Evolutionary conservation across 768 basidiomycete species (phyloP).

Genomic region (Boletus eberwhitei): DNA sequence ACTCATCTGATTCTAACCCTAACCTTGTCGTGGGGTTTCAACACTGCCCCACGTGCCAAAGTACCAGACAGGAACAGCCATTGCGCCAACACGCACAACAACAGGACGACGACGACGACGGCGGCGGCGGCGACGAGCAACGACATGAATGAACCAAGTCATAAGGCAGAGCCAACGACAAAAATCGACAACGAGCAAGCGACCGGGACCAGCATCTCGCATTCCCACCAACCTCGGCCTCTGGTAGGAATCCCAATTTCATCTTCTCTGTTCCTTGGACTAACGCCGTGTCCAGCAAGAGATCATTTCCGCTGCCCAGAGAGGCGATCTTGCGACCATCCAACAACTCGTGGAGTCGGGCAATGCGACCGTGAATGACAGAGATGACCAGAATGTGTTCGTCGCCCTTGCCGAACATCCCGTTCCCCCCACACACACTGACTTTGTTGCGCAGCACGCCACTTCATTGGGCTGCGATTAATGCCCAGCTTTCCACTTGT

Average conservation of each 20-base stretch:
- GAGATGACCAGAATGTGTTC: conserved; percentile 82
- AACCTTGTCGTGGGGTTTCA: conserved; percentile 31
- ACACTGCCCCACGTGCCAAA: conserved; percentile 12
- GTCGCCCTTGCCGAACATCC: conserved; percentile 4
- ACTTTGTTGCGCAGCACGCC: conserved; percentile 50
- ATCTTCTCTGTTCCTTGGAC: neutral
- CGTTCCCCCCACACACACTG: neutral
- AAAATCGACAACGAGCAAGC: conserved; percentile 27
- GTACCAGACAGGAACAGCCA: conserved; percentile 1
- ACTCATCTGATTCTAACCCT: conserved; percentile 28
- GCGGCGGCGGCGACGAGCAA: conserved; percentile 14
- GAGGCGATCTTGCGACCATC: conserved; percentile 72
- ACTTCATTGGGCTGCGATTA: conserved; percentile 98
- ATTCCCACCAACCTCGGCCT: conserved; percentile 23
- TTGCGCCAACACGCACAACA: neutral
- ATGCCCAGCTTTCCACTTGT: conserved; percentile 88
- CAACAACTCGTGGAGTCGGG: conserved; percentile 69
- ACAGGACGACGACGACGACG: conserved; percentile 10
- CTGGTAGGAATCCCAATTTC: conserved; percentile 14
- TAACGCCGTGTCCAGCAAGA: conserved; percentile 35
- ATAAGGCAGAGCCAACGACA: conserved; percentile 30
- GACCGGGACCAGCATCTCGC: conserved; percentile 25
- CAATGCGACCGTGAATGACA: conserved; percentile 65
- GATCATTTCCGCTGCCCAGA: conserved; percentile 84
- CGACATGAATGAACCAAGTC: conserved; percentile 31